These are phyloP conservation scores for Ceratobasidium theobromae DNA, from an alignment of 1,284 basidiomycete species.

Conservation along the genomic window DNA sequence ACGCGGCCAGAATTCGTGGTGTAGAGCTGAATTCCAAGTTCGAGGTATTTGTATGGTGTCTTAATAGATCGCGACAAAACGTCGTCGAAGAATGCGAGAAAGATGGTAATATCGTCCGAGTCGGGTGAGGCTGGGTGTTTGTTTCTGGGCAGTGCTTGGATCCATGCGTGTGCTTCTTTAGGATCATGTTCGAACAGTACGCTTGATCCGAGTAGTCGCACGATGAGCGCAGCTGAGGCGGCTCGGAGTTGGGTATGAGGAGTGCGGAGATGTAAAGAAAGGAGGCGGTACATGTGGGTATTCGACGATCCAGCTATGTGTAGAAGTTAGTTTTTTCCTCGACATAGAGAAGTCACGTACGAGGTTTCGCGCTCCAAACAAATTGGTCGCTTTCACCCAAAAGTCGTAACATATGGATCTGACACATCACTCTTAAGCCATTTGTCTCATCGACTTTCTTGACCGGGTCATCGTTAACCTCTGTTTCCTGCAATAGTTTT, in stretches of 20 bases:
- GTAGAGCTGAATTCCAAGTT: constrained; percentile 51
- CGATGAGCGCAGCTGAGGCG: constrained; percentile 60
- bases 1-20: constrained; percentile 8
- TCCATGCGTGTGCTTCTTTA: constrained; percentile 75
- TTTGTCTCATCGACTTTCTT: constrained; percentile 44
- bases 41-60: constrained; percentile 85
- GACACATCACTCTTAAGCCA: constrained; percentile 58
- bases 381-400: constrained; percentile 75
- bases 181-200: constrained; percentile 82
- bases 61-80: constrained; percentile 82
- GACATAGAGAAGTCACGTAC: constrained; percentile 46
- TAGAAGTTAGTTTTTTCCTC: not conserved
- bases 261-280: constrained; percentile 61
- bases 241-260: constrained; percentile 54
- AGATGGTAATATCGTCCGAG: constrained; percentile 58
- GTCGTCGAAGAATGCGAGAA: constrained; percentile 81
- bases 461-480: constrained; percentile 42
- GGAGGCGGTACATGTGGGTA: constrained; percentile 62
- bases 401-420: constrained; percentile 78
- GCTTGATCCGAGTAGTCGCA: constrained; percentile 63
- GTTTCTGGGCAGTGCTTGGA: constrained; percentile 57
- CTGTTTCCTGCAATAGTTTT: constrained; percentile 62
- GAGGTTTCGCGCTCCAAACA: constrained; percentile 70
- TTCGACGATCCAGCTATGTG: constrained; percentile 42
- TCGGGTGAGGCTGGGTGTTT: constrained; percentile 51